A percentile compares a stretch with the other conserved stretches of the same genome.
phyloP scores from a whole-genome alignment of 2,329 filamentous ascomycete species.

The Sporothrix luriei region DNA sequence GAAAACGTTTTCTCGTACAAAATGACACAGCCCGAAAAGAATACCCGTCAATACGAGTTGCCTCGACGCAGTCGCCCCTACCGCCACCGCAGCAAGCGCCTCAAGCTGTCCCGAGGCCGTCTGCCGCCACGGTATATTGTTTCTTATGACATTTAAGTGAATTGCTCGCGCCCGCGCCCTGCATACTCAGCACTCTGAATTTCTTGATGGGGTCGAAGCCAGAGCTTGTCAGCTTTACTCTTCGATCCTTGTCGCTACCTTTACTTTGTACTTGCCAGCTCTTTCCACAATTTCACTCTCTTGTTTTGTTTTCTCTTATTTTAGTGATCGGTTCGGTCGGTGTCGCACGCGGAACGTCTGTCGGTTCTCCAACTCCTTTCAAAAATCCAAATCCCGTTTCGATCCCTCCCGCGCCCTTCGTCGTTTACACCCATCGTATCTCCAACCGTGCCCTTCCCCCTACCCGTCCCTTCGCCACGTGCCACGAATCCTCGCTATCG shows the following conservation, averaged over 20 bases:
- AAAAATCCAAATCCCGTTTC: constrained; percentile 11
- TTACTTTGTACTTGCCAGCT: constrained; percentile 17
- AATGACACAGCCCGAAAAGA: no score
- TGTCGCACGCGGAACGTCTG: constrained; percentile 13
- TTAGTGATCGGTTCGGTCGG: constrained; percentile 36
- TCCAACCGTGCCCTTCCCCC: background rate
- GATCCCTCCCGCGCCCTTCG: background rate
- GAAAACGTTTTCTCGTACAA: background rate
- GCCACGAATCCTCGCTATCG: background rate
- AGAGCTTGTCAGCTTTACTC: background rate
- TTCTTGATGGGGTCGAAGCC: background rate
- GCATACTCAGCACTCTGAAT: background rate
- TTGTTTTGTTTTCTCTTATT: constrained; percentile 27
- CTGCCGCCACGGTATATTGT: constrained; percentile 12
- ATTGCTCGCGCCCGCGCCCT: background rate
- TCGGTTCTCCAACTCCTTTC: constrained; percentile 20
- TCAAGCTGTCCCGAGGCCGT: background rate
- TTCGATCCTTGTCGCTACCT: background rate
- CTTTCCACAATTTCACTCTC: constrained; percentile 13
- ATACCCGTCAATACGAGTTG: background rate
- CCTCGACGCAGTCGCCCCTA: background rate
- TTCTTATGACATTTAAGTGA: constrained; percentile 21
- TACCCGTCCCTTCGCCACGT: background rate
- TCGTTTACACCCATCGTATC: constrained; percentile 14
- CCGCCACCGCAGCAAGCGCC: background rate